Conservation (phyloP, 192 early-diverging fungal genomes). For the Gorgonomyces haynaldii region DNA sequence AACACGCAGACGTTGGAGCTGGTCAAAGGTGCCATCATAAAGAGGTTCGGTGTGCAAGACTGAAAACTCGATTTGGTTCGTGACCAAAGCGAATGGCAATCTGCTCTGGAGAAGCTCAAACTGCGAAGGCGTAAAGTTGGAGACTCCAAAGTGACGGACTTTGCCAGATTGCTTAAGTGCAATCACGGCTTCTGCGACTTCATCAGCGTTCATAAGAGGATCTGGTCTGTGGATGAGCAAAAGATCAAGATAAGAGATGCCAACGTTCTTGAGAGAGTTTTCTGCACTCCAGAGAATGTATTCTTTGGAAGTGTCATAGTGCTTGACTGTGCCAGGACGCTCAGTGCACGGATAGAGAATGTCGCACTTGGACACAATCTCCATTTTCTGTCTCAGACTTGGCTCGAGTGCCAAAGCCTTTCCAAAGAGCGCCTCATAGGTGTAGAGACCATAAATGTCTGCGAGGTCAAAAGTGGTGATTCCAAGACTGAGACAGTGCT, state of each 20-base stretch:
- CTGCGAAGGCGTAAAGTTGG: constrained; percentile 15
- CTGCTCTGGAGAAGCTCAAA: constrained; percentile 26
- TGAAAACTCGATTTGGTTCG: constrained; percentile 33
- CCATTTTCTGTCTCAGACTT: constrained; percentile 5
- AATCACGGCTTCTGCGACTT: constrained; percentile 16
- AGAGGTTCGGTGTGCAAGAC: constrained; percentile 12
- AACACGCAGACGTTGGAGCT: constrained; percentile 17
- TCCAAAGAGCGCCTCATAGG: constrained; percentile 18
- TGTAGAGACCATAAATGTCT: constrained; percentile 20
- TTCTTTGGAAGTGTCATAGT: constrained; percentile 10
- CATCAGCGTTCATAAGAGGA: constrained; percentile 11
- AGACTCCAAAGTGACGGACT: constrained; percentile 21
- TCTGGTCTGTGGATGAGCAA: constrained; percentile 7
- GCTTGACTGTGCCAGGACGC: neutral
- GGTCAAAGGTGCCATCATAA: constrained; percentile 25
- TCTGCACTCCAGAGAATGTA: constrained; percentile 5
- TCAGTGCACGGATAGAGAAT: constrained; percentile 3
- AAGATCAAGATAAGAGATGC: constrained; percentile 1
- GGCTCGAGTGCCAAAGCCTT: constrained; percentile 18
- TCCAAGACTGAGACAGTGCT: constrained; percentile 21
- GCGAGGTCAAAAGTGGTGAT: constrained; percentile 35
- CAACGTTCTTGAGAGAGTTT: neutral
- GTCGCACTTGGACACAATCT: constrained; percentile 19
- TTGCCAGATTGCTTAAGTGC: constrained; percentile 14
- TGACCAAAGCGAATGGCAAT: constrained; percentile 22